phyloP scores from a whole-genome alignment of 2,329 filamentous ascomycete genomes.

The Trichoderma koningiopsis region DNA sequence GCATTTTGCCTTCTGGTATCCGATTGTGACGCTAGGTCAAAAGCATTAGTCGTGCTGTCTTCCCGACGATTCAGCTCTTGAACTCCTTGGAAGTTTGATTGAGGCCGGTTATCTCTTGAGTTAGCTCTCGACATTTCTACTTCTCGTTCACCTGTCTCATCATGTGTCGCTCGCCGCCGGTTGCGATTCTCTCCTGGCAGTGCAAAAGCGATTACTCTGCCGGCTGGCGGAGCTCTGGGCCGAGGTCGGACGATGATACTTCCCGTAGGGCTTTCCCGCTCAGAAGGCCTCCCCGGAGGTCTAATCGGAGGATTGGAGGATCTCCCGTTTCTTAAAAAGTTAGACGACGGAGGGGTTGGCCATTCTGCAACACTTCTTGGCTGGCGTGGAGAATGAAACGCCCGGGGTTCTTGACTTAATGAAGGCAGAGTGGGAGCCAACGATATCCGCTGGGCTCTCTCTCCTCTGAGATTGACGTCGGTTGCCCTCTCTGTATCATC shows the following conservation, averaged over 20 bases:
- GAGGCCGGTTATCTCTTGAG: neutral
- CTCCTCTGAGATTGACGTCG: neutral
- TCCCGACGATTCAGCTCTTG: neutral
- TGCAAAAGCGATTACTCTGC: neutral
- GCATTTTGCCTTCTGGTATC: neutral
- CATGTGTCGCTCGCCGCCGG: neutral
- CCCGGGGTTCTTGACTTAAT: neutral
- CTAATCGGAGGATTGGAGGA: neutral
- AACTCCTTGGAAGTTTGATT: neutral
- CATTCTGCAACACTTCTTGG: slow-evolving; percentile 15
- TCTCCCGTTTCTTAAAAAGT: slow-evolving; percentile 26
- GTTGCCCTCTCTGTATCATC: neutral
- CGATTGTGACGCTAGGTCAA: neutral
- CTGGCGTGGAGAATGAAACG: neutral
- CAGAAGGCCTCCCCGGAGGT: neutral
- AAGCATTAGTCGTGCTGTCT: neutral
- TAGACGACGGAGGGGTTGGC: slow-evolving; percentile 35
- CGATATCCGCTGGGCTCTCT: neutral
- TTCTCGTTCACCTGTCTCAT: neutral
- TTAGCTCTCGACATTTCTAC: neutral
- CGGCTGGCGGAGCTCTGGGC: neutral
- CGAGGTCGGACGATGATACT: neutral
- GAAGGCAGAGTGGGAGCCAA: neutral
- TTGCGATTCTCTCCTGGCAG: neutral
- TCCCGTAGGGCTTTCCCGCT: neutral